A percentile compares a stretch with the other conserved stretches of the same genome.
Evolutionary conservation across 257 asterid genomes (phyloP).

Genomic region (Lavandula angustifolia): DNA sequence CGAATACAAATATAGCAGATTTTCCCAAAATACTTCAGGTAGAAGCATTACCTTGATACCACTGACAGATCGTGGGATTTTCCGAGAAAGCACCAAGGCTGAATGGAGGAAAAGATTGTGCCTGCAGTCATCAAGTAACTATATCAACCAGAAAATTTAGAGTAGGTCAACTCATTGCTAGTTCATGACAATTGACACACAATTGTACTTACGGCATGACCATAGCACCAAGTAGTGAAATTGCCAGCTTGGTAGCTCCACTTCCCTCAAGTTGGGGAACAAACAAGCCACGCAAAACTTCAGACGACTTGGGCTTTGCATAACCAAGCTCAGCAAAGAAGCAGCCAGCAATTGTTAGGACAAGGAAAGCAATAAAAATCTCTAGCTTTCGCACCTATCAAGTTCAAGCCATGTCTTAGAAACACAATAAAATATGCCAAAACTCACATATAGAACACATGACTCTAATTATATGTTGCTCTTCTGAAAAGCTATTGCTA

Average conservation of each 20-base stretch:
- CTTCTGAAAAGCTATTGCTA: background rate
- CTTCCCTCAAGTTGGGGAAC: slow-evolving; percentile 84
- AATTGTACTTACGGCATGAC: slow-evolving; percentile 88
- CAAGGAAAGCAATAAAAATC: slow-evolving; percentile 78
- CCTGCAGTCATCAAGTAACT: slow-evolving; percentile 44
- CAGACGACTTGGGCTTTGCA: slow-evolving; percentile 70
- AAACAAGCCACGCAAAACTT: slow-evolving; percentile 79
- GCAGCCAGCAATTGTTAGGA: slow-evolving; percentile 74
- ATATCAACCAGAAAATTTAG: slow-evolving; percentile 1
- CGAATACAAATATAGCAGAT: slow-evolving; percentile 1
- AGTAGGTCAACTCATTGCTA: background rate
- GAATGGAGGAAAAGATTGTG: slow-evolving; percentile 99
- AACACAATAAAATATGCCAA: slow-evolving; percentile 15
- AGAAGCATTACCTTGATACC: slow-evolving; percentile 69
- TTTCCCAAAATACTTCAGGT: background rate
- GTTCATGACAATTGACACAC: background rate
- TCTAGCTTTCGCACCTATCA: slow-evolving; percentile 92
- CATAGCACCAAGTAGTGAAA: slow-evolving; percentile 96
- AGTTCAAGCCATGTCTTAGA: slow-evolving; percentile 24
- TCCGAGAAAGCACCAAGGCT: slow-evolving; percentile 91
- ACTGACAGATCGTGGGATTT: slow-evolving; percentile 74
- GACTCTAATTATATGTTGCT: background rate
- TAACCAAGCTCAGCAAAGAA: slow-evolving; percentile 82
- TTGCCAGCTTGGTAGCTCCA: slow-evolving; percentile 89
- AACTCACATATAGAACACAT: slow-evolving; percentile 5